phyloP scores from a whole-genome alignment of 1,284 basidiomycete species.

The Ceratobasidium sp. region DNA sequence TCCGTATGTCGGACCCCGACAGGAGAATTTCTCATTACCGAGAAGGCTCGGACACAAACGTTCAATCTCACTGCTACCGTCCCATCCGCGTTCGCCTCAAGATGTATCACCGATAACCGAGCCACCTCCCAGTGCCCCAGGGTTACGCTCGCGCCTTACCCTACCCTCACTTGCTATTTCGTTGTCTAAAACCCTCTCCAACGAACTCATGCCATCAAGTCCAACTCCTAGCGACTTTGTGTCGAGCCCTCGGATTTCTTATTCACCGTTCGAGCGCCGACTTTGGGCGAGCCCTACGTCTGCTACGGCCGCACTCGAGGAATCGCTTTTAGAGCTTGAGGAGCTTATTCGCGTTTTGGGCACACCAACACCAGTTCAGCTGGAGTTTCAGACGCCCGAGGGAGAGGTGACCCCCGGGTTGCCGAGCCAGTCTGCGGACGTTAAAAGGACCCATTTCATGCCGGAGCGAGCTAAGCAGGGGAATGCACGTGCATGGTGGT shows the following conservation, averaged over 20 bases:
- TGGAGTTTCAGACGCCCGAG: not conserved
- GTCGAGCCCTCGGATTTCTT: not conserved
- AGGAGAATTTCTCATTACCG: conserved; percentile 7
- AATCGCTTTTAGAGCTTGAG: not conserved
- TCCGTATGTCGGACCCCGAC: not conserved
- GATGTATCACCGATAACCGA: not conserved
- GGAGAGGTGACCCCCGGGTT: not conserved
- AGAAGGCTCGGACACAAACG: conserved; percentile 8
- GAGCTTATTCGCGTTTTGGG: conserved; percentile 12
- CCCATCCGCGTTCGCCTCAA: not conserved
- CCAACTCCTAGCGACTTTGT: not conserved
- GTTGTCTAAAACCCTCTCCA: not conserved
- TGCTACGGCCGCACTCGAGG: conserved; percentile 2
- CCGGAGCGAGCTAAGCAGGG: not conserved
- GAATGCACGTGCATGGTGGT: not conserved
- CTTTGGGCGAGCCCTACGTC: not conserved
- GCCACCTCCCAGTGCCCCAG: not conserved
- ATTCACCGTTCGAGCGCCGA: not conserved
- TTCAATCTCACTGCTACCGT: not conserved
- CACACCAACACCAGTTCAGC: not conserved
- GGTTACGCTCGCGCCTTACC: not conserved
- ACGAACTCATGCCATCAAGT: not conserved
- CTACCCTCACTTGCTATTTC: not conserved
- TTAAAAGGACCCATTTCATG: not conserved
- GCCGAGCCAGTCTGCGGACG: not conserved